These are phyloP conservation scores for Acacia crassicarpa DNA, from an alignment of 306 rosid genomes.

Conservation along the genomic window DNA sequence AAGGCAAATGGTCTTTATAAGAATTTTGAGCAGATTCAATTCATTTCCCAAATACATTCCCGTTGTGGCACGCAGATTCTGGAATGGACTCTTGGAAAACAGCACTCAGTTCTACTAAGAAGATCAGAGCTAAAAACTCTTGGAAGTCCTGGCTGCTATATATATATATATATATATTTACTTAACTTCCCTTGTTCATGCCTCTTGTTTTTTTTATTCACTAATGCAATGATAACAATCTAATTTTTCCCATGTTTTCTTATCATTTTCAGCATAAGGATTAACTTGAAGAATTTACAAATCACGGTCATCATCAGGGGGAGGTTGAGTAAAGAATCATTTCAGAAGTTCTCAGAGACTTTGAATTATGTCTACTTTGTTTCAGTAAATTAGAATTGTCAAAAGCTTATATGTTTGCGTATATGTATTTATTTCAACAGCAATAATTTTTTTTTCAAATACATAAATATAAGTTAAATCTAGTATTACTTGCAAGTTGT, in stretches of 20 bases:
- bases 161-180: too few species aligned
- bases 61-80: slow-evolving; percentile 44
- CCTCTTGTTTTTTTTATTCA: background rate
- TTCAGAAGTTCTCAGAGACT: slow-evolving; percentile 29
- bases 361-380: background rate
- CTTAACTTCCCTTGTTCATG: background rate
- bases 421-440: background rate
- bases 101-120: slow-evolving; percentile 61
- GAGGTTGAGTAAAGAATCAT: slow-evolving; percentile 32
- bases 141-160: slow-evolving; percentile 45
- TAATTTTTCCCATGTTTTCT: background rate
- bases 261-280: slow-evolving; percentile 54
- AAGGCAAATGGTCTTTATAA: background rate
- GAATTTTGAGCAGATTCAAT: background rate
- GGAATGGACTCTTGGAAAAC: slow-evolving; percentile 72
- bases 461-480: background rate
- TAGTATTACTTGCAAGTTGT: background rate
- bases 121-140: slow-evolving; percentile 74
- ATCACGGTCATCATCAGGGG: slow-evolving; percentile 52
- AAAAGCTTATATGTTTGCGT: background rate
- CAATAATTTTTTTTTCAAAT: background rate
- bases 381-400: background rate
- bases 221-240: background rate
- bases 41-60: background rate
- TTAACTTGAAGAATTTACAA: slow-evolving; percentile 49